Base-by-base conservation (phyloP, 2,329 filamentous ascomycete genomes). In the Monascus ruber region DNA sequence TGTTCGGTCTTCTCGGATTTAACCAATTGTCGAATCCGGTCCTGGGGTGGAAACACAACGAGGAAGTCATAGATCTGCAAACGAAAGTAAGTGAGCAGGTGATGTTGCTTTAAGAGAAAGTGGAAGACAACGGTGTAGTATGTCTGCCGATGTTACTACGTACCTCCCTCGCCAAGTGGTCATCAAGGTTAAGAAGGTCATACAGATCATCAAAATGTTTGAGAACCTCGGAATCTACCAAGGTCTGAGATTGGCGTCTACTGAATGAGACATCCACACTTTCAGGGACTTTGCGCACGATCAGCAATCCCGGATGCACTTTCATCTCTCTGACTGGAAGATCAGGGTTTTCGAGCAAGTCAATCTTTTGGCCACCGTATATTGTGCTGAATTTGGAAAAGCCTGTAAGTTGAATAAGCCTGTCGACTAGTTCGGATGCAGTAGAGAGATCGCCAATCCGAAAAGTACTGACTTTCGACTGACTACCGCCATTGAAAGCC, bases 181-280 rank as follows among this genome's bases (percentile, higher is more conserved):
- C 79, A 34, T 84, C 75, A 64, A 88, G 74, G 46, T 79, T 77
- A 39, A 96, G 70, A 52, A 89, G 83, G 33, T 77, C 74, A 72
- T 91, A 94, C 24, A 98, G 65, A 44, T 89, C 79, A 39, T 85
- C 74, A 52, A 94, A 94, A 58, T 93, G 84, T 41, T 79, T 73
- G 48, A 91, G 67, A 24, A 96, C 79, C 50, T 89, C 84, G 8
- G 76, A 72, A 55, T 96, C 86, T 2, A 96, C 70, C 1, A 72
- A 29, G 66, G 73, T 45, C 67, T 79, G 35, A 67, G 74, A 36
- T 66, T 76, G 37, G 62, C 71, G 44, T 67, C 51, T 55, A 10
- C 53, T 54, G 34, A 50, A 40, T 1, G 52, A 42, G 9, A 52
- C 33, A 31, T 62, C 60, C 17, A 55, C 48, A 9, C 72, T 68